Evolutionary conservation across 2,329 filamentous ascomycete species (phyloP).

Genomic region (Parastagonospora avenae): DNA sequence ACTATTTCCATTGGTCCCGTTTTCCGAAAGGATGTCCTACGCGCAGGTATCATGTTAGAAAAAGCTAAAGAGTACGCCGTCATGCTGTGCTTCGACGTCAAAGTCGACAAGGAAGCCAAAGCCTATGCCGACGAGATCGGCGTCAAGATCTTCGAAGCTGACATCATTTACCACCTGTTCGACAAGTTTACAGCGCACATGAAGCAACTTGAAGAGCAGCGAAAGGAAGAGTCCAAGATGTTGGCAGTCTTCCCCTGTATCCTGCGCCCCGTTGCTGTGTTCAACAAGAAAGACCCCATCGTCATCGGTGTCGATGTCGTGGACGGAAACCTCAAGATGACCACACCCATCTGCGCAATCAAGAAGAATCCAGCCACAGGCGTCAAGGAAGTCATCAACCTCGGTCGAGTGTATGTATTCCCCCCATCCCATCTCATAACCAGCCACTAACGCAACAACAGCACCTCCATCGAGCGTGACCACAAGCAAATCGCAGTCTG

Average conservation of each 20-base stretch:
- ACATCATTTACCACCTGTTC: conserved; percentile 99
- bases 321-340: conserved; percentile 84
- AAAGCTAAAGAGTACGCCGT: conserved; percentile 95
- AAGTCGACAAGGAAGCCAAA: conserved; percentile 95
- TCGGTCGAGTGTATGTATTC: conserved; percentile 88
- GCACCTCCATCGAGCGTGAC: conserved; percentile 94
- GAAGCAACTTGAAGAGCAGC: conserved; percentile 81
- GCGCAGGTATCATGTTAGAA: conserved; percentile 91
- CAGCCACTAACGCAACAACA: conserved; percentile 46
- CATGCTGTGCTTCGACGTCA: conserved; percentile 99
- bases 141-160: conserved; percentile 96
- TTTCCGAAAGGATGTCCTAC: conserved; percentile 97
- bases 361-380: conserved; percentile 80
- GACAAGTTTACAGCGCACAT: conserved; percentile 97
- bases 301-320: conserved; percentile 93
- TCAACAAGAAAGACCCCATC: conserved; percentile 98
- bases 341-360: conserved; percentile 88
- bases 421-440: not conserved
- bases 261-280: conserved; percentile 85
- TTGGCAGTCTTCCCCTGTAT: conserved; percentile 97
- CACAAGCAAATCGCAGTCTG: conserved; percentile 92
- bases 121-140: conserved; percentile 90
- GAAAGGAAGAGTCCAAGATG: conserved; percentile 96
- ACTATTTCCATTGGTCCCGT: conserved; percentile 98
- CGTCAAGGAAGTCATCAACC: conserved; percentile 78